phyloP scores from a whole-genome alignment of 805 yeast genomes.

The Starmerella khaoyaiensis region DNA sequence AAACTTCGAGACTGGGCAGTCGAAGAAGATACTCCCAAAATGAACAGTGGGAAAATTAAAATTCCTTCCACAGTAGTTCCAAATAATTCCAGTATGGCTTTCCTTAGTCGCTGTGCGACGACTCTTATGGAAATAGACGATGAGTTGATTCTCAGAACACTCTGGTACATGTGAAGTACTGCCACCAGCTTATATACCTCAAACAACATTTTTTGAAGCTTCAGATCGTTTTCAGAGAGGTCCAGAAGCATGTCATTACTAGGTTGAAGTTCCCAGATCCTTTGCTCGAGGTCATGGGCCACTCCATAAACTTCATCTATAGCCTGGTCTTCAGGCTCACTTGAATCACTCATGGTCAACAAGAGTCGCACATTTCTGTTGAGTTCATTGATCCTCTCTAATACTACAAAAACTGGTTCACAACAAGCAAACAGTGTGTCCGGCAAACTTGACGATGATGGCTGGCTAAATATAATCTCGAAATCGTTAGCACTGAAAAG shows the following conservation, averaged over 20 bases:
- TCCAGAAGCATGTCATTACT: conserved; percentile 35
- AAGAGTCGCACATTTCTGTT: conserved; percentile 34
- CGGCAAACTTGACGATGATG: conserved; percentile 28
- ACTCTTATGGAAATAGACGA: conserved; percentile 51
- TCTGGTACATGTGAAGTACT: conserved; percentile 51
- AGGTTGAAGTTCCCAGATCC: conserved; percentile 42
- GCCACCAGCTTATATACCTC: conserved; percentile 61
- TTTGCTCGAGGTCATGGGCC: conserved; percentile 33
- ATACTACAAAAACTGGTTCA: conserved; percentile 48
- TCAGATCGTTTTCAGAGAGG: conserved; percentile 38
- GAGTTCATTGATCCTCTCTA: conserved; percentile 56
- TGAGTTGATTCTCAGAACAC: conserved; percentile 48
- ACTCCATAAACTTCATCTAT: conserved; percentile 17
- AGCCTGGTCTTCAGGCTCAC: conserved; percentile 8
- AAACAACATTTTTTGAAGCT: conserved; percentile 54
- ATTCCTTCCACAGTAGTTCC: conserved; percentile 60
- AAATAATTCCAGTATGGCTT: conserved; percentile 47
- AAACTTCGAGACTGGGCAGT: conserved; percentile 38
- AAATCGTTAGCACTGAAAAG: conserved; percentile 39
- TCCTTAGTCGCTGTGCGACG: conserved; percentile 40
- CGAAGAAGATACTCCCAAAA: conserved; percentile 59
- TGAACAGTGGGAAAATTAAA: conserved; percentile 62
- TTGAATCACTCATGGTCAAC: conserved; percentile 14
- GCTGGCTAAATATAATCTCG: conserved; percentile 13
- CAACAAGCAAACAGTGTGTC: conserved; percentile 67